Evolutionary conservation across 805 yeast genomes (phyloP), one percentile per base, ranked within the genome.

Genomic region (Wickerhamiella kazuoi): DNA sequence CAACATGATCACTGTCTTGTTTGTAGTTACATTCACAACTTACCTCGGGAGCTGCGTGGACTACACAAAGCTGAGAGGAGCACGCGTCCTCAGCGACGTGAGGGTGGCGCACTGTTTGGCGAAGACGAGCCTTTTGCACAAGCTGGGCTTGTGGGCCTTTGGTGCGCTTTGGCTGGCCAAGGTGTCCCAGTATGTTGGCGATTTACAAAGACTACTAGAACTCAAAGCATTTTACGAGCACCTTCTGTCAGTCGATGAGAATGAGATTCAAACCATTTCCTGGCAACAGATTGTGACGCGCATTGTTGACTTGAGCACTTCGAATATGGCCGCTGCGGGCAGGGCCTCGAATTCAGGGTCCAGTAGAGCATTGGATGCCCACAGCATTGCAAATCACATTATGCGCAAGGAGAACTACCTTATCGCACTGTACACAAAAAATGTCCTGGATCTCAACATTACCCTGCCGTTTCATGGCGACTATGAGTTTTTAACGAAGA

Each of bases 341-440:
- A 14, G 62, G 64, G 8, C 65, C 64, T 43, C 66, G 56, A 14
- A 5, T 5, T 24, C 19, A n/a, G 15, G 36, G 14, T 30, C 43
- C 44, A 74, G 84, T 1, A 79, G 79, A 50, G 65, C 86, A 46
- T 66, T 90, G 39, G 87, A 81, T 51, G 94, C 97, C 3, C 95
- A 86, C 56, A 90, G 79, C 50, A 81, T 90, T 38, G 97, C 96
- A 13, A 93, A 90, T 54, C 65, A 98, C 42, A 79, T 90, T 41
- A 86, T 90, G 98, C 66, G 99, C 44, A 81, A 76, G 48, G 98
- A 90, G 44, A 90, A 90, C 54, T 90, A 86, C 56, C 68, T 84
- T 67, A 83, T 90, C 53, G 95, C 96, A 1, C 59, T 90, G 47
- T 75, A 81, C 50, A 86, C 83, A 57, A 80, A 76, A 48, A 73